phyloP scores from a whole-genome alignment of 108 stramenopile genomes.

The Parietichytrium sp. region DNA sequence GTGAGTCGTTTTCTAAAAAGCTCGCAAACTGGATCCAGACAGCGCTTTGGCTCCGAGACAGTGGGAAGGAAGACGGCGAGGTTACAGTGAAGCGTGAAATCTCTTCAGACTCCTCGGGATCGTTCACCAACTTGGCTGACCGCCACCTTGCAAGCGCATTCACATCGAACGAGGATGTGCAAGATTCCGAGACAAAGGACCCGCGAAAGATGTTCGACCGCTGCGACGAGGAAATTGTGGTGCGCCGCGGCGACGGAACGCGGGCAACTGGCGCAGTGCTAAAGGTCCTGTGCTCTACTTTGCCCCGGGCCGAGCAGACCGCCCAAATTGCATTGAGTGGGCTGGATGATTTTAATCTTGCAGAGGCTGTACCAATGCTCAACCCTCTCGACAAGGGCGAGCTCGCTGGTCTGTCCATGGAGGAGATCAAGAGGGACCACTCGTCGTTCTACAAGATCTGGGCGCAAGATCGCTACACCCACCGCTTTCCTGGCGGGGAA shows the following conservation, averaged over 20 bases:
- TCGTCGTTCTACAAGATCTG: conserved; percentile 72
- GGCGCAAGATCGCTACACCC: conserved; percentile 71
- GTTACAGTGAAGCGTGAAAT: too few relatives aligned
- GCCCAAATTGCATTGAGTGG: neutral
- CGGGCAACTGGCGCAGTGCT: neutral
- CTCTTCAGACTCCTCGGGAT: too few relatives aligned
- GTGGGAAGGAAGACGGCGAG: neutral
- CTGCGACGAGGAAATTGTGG: too few relatives aligned
- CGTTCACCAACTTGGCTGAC: neutral
- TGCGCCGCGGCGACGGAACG: neutral
- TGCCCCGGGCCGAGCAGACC: conserved; percentile 25
- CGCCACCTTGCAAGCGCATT: neutral
- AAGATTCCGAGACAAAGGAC: neutral
- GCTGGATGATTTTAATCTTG: neutral
- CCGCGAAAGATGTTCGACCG: neutral
- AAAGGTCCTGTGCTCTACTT: neutral
- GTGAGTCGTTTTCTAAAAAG: neutral
- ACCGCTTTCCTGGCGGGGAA: conserved; percentile 86
- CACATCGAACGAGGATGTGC: neutral
- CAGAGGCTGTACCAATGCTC: conserved; percentile 54
- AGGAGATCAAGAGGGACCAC: conserved; percentile 66
- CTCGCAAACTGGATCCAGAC: conserved; percentile 24
- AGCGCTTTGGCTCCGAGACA: neutral
- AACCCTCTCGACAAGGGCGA: conserved; percentile 89
- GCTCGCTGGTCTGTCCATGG: conserved; percentile 75